These are phyloP conservation scores for Pinus albicaulis DNA, from an alignment of 75 land plant species.

Conservation along the genomic window DNA sequence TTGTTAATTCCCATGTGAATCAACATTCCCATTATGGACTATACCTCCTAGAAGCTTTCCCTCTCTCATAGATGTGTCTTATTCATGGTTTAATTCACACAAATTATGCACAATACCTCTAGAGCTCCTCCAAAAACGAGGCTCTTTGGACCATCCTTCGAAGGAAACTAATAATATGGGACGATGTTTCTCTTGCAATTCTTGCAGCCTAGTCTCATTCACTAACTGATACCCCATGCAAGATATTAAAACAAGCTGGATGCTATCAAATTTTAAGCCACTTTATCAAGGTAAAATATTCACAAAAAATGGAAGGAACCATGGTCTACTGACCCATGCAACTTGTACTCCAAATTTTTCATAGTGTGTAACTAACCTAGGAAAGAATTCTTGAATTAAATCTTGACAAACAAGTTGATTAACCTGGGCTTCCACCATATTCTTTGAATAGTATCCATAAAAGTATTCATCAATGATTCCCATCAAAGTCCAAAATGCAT, in stretches of 20 bases:
- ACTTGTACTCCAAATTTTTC: too few species aligned
- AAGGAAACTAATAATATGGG: slow-evolving; percentile 64
- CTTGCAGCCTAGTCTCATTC: slow-evolving; percentile 53
- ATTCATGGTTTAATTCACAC: slow-evolving; percentile 35
- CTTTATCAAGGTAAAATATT: too few species aligned
- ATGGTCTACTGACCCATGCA: too few species aligned
- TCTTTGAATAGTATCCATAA: too few species aligned
- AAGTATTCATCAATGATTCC: too few species aligned
- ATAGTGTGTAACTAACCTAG: too few species aligned
- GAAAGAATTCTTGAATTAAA: too few species aligned
- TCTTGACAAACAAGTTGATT: too few species aligned
- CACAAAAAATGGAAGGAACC: too few species aligned
- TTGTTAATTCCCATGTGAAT: slow-evolving; percentile 12
- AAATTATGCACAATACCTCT: slow-evolving; percentile 52
- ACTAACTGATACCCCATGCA: slow-evolving; percentile 85
- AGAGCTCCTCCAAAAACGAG: slow-evolving; percentile 47
- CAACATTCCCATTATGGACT: neutral
- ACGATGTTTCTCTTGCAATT: slow-evolving; percentile 61
- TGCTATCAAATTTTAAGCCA: slow-evolving; percentile 97
- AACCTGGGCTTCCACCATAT: too few species aligned
- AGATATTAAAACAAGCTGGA: slow-evolving; percentile 91
- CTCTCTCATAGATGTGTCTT: slow-evolving; percentile 19
- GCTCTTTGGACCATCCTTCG: slow-evolving; percentile 51
- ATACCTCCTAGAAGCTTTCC: slow-evolving; percentile 14
- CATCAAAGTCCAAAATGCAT: too few species aligned